Base-by-base conservation (phyloP, 2,329 filamentous ascomycete species). In the Cercospora berteroae region DNA sequence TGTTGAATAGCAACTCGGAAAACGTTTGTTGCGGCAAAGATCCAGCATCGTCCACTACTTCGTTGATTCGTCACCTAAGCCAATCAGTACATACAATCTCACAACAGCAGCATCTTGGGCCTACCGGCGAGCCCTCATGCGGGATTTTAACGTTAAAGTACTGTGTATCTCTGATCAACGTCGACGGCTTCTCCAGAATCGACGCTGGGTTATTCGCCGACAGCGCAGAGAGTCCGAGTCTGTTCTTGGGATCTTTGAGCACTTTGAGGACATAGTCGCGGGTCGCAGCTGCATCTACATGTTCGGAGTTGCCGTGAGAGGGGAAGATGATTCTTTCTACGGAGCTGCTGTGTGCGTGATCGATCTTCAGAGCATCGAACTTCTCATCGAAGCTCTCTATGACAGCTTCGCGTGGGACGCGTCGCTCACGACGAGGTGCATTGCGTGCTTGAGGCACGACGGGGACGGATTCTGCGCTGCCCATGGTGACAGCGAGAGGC, bases 21-120 rank as follows among this genome's bases (percentile, higher is more conserved):
- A 65, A 96, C 89, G 74, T 96, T 96, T n/a, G 92, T 95, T 4
- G 91, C 88, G 0, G 93, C 93, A 74, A 97, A 97, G 70, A 96
- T 87, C 93, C 93, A 97, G 83, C 93, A 97, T 70, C 93, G 86
- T 7, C 93, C 93, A 2, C 90, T 93, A 7, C 87, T 87, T 36
- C 89, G 85, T 81, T 97, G 93, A 78, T 96, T 94, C 0, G 93
- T 96, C 69, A 96, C 89, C 70, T 71, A 9, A 1, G 7, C 29
- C 42, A 16, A 48, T 67, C 36, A 65, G 59, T 3, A 48, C 12
- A 29, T 13, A 9, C 25, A n/a, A 10, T 1, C 9, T 13, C 13
- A 13, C 12, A 33, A 12, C 12, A 13, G 20, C 9, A 16, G 36
- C 13, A 5, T 57, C 16, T 27, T 33, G 16, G 4, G 27, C 65